Conservation (phyloP, 805 yeast species). For the Starmera caribaea region DNA sequence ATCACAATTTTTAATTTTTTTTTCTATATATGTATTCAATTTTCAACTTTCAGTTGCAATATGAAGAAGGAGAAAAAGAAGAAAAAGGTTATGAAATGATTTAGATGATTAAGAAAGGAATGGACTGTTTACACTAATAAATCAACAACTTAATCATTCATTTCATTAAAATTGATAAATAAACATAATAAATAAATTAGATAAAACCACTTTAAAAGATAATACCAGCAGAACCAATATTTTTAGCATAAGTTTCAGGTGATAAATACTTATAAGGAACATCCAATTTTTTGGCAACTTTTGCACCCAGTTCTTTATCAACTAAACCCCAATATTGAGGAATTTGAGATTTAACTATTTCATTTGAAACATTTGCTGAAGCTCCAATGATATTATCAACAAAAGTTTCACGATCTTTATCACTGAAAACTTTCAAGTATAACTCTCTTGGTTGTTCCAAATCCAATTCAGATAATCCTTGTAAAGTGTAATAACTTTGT, state of each 20-base stretch:
- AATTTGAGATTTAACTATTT: conserved; percentile 25
- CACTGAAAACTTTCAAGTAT: conserved; percentile 29
- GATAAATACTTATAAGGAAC: conserved; percentile 25
- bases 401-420: conserved; percentile 23
- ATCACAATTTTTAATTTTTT: too few relatives aligned
- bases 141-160: too few relatives aligned
- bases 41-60: too few relatives aligned
- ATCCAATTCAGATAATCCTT: conserved; percentile 33
- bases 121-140: too few relatives aligned
- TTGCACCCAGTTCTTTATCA: conserved; percentile 29
- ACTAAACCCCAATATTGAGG: conserved; percentile 33
- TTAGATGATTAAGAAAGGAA: too few relatives aligned
- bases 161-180: too few relatives aligned
- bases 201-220: neutral
- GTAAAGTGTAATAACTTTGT: conserved; percentile 26
- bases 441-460: conserved; percentile 37
- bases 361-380: conserved; percentile 23
- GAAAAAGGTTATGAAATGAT: too few relatives aligned
- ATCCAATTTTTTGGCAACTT: conserved; percentile 31
- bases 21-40: too few relatives aligned
- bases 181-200: too few relatives aligned
- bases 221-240: conserved; percentile 16
- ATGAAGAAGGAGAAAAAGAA: too few relatives aligned
- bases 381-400: conserved; percentile 30
- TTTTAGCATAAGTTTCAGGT: conserved; percentile 24